Base-by-base conservation (phyloP, 1,284 basidiomycete species). In the Puccinia horiana region DNA sequence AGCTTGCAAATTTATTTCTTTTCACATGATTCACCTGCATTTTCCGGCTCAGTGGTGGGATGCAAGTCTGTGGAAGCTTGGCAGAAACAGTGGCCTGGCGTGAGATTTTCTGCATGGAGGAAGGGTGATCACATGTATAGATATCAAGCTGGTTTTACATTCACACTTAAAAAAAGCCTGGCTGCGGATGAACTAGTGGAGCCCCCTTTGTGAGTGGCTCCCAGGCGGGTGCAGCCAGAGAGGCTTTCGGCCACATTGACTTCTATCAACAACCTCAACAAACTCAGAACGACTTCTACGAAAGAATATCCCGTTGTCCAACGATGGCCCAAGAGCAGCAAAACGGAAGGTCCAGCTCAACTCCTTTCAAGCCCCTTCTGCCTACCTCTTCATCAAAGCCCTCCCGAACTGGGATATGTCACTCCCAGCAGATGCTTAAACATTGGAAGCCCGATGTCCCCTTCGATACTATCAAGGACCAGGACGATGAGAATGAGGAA, bases 371-470 rank as follows among this genome's bases (percentile, higher is more conserved):
- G 11, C 9, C 29, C 26, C 29, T 23, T 54, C 72, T 26, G 29
- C n/a, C 52, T 20, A 49, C 52, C n/a, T 23, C 44, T 9, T 72
- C 29, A 26, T 35, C 29, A 49, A 61, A 58, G 37, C 40, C 75
- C n/a, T 14, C 42, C 56, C 61, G 61, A n/a, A 78, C 76, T 69
- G 76, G 76, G 20, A 67, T 78, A 12, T 78, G 76, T 69, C 44
- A 69, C 37, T 78, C 76, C 23, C 42, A 69, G 20, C 42, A 78
- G 63, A 78, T 78, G 76, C 44, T 69, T 18, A 69, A 78, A 47
- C 76, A 78, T 54, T 78, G 76, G 76, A 78, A 78, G 49, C 76
- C 76, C 32, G 76, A 78, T 42, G 29, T 29, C 26, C 26, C 52
- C 12, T 78, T 67, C 26, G 63, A 78, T 40, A n/a, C 29, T 9